Conservation (phyloP, 2,329 filamentous ascomycete species). For the Epichloe bromicola region DNA sequence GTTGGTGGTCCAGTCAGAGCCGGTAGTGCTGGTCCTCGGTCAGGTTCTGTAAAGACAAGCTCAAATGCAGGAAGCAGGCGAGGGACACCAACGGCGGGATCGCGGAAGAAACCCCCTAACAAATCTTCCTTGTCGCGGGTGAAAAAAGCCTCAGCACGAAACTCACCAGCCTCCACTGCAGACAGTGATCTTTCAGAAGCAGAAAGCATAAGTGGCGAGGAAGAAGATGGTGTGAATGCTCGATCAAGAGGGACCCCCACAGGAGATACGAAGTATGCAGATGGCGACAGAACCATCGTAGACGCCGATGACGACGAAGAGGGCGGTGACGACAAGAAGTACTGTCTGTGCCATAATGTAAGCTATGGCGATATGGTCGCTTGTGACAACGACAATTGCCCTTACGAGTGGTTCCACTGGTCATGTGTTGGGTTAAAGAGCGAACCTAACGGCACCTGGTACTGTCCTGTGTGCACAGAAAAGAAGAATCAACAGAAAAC, state of each 20-base stretch:
- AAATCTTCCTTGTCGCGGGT: constrained; percentile 52
- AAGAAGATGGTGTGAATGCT: constrained; percentile 29
- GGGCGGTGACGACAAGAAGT: constrained; percentile 65
- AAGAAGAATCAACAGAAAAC: constrained; percentile 34
- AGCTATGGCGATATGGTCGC: constrained; percentile 84
- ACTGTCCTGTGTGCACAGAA: constrained; percentile 48
- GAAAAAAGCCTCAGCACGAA: constrained; percentile 44
- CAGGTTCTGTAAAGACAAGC: constrained; percentile 31
- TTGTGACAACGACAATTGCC: constrained; percentile 72
- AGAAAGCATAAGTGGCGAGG: constrained; percentile 40
- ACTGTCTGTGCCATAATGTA: constrained; percentile 72
- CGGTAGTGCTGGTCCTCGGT: constrained; percentile 47
- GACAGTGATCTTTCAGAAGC: constrained; percentile 55
- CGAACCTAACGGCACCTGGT: constrained; percentile 56
- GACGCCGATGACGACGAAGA: constrained; percentile 50
- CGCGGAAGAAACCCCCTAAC: constrained; percentile 37
- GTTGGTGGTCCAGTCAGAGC: constrained; percentile 28
- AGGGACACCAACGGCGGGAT: constrained; percentile 29
- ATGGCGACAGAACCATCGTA: constrained; percentile 41
- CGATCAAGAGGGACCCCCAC: constrained; percentile 20
- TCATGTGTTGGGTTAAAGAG: constrained; percentile 55
- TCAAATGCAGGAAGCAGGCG: constrained; percentile 30
- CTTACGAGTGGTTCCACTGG: constrained; percentile 84
- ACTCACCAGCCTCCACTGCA: constrained; percentile 48
- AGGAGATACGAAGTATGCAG: constrained; percentile 24